Conservation (phyloP, 331 rosid genomes). For the Quercus phellos region DNA sequence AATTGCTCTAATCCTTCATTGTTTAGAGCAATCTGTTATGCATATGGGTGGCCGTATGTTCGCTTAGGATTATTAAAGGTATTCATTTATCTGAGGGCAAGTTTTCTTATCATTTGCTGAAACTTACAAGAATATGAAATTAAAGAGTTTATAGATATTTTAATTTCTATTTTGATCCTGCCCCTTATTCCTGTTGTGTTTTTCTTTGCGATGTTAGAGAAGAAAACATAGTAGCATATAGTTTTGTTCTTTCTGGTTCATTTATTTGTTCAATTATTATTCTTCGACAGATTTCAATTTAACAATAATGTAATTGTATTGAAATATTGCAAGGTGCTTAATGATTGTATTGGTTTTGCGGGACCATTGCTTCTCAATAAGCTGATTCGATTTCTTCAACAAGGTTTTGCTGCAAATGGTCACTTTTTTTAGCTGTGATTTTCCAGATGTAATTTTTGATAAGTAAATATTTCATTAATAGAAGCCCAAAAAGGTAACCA, state of each 20-base stretch:
- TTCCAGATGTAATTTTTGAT: background rate
- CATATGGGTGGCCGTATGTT: slow-evolving; percentile 90
- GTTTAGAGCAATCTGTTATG: slow-evolving; percentile 69
- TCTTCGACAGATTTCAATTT: background rate
- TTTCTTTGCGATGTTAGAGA: background rate
- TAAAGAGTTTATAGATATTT: background rate
- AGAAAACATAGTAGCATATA: background rate
- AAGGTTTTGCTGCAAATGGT: slow-evolving; percentile 46
- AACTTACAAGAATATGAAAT: background rate
- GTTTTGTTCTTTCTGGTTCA: background rate
- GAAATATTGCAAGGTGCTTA: slow-evolving; percentile 53
- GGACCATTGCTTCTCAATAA: slow-evolving; percentile 97
- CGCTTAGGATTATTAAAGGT: slow-evolving; percentile 86
- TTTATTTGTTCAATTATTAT: background rate
- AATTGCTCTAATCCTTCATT: slow-evolving; percentile 57
- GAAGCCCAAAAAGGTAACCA: background rate
- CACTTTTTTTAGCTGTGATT: slow-evolving; percentile 23
- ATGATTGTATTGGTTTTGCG: slow-evolving; percentile 81
- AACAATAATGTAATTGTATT: background rate
- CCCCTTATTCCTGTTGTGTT: background rate
- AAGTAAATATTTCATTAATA: too few relatives aligned
- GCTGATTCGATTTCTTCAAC: slow-evolving; percentile 79
- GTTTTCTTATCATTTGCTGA: slow-evolving; percentile 14
- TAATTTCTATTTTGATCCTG: background rate
- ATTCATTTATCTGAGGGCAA: slow-evolving; percentile 12